Evolutionary conservation across 805 yeast species (phyloP), one percentile per base, ranked within the genome.

Genomic region (Wickerhamomyces queroliae): DNA sequence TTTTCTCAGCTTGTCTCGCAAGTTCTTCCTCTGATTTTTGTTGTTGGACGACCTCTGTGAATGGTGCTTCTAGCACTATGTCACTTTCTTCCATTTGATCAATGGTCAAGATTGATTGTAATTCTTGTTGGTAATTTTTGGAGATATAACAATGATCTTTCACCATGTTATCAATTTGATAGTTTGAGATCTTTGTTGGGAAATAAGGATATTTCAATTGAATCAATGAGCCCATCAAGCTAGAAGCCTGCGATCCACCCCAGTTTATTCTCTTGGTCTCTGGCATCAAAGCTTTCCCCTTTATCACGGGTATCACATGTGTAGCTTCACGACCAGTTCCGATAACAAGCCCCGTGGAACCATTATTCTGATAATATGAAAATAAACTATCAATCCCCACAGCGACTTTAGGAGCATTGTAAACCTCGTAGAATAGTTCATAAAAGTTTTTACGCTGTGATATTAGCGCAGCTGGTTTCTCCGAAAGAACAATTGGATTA

Each of bases 131-230:
- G 55, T 84, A 93, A 55, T 86, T 70, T 35, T 58, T 61, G 32
- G 95, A 80, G 3, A 88, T 78, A 52, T 86, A 89, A 53, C 95
- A 88, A 61, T 72, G 82, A 46, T 88, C 84, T 32, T 83, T 74
- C 31, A 89, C 72, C 54, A 93, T 61, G 41, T 74, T 64, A 36
- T 82, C 78, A 11, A 83, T 73, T 54, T 91, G 95, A 40, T 68
- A 65, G 11, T 66, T 62, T 7, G 78, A 68, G 39, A 91, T 63
- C 47, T 79, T 83, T 2, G 85, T 64, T 5, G 99, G 98, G 59
- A 90, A 93, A 50, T 78, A 83, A 1, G 99, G 98, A 60, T 93
- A 93, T 58, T 93, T 93, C 53, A 93, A 67, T 2, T 79, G 70
- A 36, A 93, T 62, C 26, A 83, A 70, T 48, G 69, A 73, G 41